Conservation (phyloP, 106 monocot genomes). For the Triglochin maritima region DNA sequence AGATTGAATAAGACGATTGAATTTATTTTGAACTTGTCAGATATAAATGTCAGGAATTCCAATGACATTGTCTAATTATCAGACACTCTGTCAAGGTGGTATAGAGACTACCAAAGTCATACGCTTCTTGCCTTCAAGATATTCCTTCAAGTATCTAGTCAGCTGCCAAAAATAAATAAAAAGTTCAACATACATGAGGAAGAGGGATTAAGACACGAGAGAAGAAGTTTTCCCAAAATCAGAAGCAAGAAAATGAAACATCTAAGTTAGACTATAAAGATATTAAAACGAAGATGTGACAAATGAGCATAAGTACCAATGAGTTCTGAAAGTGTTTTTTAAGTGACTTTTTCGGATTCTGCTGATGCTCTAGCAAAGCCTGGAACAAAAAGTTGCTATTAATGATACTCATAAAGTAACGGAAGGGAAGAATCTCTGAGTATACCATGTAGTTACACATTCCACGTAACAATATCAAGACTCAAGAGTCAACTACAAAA, state of each 20-base stretch:
- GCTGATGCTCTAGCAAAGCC: constrained; percentile 83
- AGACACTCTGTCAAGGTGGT: neutral
- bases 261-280: neutral
- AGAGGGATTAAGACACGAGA: neutral
- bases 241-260: no score
- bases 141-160: constrained; percentile 56
- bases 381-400: constrained; percentile 14
- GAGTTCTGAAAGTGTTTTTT: constrained; percentile 85
- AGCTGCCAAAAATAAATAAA: constrained; percentile 29
- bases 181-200: neutral
- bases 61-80: no score
- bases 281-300: neutral
- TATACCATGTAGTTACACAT: no score
- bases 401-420: no score
- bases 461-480: neutral
- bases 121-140: constrained; percentile 13
- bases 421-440: no score
- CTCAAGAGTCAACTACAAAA: neutral
- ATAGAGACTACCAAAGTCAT: constrained; percentile 4
- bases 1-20: no score
- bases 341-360: constrained; percentile 52
- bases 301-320: constrained; percentile 31
- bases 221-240: neutral
- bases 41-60: no score
- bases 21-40: no score